Base-by-base conservation (phyloP, 495 filamentous ascomycete species). In the Annulohypoxylon nitens region DNA sequence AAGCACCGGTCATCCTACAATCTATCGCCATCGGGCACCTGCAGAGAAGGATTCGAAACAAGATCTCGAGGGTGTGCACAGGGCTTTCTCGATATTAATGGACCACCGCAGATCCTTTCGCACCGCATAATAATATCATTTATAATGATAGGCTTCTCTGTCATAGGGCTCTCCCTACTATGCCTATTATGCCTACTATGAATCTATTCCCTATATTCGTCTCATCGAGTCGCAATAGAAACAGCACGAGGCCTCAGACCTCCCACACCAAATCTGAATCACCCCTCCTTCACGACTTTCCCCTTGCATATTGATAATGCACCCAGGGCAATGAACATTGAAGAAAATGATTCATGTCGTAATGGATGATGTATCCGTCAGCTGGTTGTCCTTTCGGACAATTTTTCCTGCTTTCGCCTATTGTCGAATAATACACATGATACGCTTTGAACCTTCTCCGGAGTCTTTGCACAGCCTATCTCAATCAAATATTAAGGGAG, bases 261-360 rank as follows among this genome's bases (percentile, higher is more conserved):
- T 57, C 65, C 64, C 70, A 73, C 65, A 73, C 70, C 63, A 67
- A 33, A 65, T 57, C 60, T 53, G 14, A 25, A 65, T 7, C 66
- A 66, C 62, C 71, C 67, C 72, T 70, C 72, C 67, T 70, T 67
- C 58, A 66, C 26, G 48, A 11, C n/a, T 47, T 34, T 57, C 53
- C 72, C 72, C 72, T 75, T 75, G 72, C 72, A 68, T 67, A 47
- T 37, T 64, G 72, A 66, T 70, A 70, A 70, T 70, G 58, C 63
- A 74, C 57, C 50, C 61, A 70, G 41, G 71, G 66, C 66, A 23
- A 58, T 64, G 34, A 36, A 55, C 47, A 74, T 67, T 74, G 67
- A 70, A 70, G 71, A 74, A 74, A 70, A 51, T 39, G 57, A 18
- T 59, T 53, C 63, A 62, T 69, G 30, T 57, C 71, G 61, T 69